These are phyloP conservation scores for Candida xyloterini DNA, from an alignment of 805 yeast genomes.

Conservation along the genomic window DNA sequence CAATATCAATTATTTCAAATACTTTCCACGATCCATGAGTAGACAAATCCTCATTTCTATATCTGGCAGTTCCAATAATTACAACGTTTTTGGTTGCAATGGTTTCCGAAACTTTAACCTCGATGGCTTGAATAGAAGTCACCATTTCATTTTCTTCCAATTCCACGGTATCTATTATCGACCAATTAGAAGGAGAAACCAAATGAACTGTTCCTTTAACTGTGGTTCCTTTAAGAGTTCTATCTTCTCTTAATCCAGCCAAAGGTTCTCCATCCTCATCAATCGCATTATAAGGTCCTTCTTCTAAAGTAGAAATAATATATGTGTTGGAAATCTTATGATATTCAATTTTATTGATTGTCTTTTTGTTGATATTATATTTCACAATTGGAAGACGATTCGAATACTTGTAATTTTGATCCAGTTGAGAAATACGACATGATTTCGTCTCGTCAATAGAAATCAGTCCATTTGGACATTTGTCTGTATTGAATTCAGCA, in stretches of 20 bases:
- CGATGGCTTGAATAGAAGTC: slow-evolving; percentile 52
- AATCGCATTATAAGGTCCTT: slow-evolving; percentile 57
- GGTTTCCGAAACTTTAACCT: slow-evolving; percentile 35
- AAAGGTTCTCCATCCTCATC: slow-evolving; percentile 73
- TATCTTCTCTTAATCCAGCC: slow-evolving; percentile 49
- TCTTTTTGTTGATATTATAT: slow-evolving; percentile 48
- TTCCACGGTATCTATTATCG: slow-evolving; percentile 65
- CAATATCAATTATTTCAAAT: slow-evolving; percentile 73
- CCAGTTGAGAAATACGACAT: slow-evolving; percentile 58
- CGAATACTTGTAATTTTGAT: slow-evolving; percentile 47
- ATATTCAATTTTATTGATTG: slow-evolving; percentile 63
- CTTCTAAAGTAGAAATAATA: slow-evolving; percentile 57
- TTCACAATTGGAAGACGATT: slow-evolving; percentile 58
- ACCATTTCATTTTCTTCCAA: slow-evolving; percentile 68
- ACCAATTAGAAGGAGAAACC: slow-evolving; percentile 74
- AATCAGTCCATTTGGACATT: slow-evolving; percentile 51
- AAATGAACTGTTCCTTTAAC: slow-evolving; percentile 61
- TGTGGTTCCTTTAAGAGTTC: slow-evolving; percentile 49
- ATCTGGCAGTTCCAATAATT: slow-evolving; percentile 73
- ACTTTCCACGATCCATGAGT: slow-evolving; percentile 76
- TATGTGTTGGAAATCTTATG: slow-evolving; percentile 65
- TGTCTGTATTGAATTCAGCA: slow-evolving; percentile 45
- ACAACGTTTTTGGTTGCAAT: slow-evolving; percentile 54
- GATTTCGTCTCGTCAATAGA: slow-evolving; percentile 68
- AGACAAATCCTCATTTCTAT: slow-evolving; percentile 76